phyloP scores from a whole-genome alignment of 2,329 filamentous ascomycete genomes.

The Trichophyton benhamiae region DNA sequence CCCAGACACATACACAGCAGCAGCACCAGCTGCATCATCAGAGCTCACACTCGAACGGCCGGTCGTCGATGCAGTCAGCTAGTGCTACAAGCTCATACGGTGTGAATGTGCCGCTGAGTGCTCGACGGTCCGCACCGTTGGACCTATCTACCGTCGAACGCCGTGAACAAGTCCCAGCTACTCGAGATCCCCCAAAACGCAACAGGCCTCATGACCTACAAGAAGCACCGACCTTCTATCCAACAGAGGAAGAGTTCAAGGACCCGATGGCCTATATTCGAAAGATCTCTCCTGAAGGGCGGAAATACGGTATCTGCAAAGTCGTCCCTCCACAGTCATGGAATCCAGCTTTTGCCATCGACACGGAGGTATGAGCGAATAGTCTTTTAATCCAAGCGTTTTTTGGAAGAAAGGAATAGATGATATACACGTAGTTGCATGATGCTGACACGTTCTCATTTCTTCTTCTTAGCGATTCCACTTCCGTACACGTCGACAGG shows the following conservation, averaged over 20 bases:
- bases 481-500: constrained; percentile 89
- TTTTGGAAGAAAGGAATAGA: neutral
- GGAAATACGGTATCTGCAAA: constrained; percentile 84
- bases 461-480: constrained; percentile 63
- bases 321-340: constrained; percentile 87
- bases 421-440: neutral
- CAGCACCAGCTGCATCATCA: constrained; percentile 11
- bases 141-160: constrained; percentile 86
- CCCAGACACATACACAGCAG: neutral
- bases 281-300: constrained; percentile 78
- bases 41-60: constrained; percentile 21
- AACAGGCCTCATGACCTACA: constrained; percentile 70
- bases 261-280: constrained; percentile 89
- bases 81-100: constrained; percentile 34
- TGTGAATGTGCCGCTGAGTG: constrained; percentile 48
- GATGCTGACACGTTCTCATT: neutral
- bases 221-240: constrained; percentile 81
- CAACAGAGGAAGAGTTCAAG: constrained; percentile 86
- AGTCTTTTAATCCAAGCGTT: neutral
- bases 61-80: constrained; percentile 29
- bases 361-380: constrained; percentile 67
- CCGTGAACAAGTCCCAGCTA: constrained; percentile 66
- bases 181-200: constrained; percentile 63
- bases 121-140: constrained; percentile 54
- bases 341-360: constrained; percentile 91